Evolutionary conservation across 148 eudicot species (phyloP), one percentile per base, ranked within the genome.

Genomic region (Fagopyrum tataricum): DNA sequence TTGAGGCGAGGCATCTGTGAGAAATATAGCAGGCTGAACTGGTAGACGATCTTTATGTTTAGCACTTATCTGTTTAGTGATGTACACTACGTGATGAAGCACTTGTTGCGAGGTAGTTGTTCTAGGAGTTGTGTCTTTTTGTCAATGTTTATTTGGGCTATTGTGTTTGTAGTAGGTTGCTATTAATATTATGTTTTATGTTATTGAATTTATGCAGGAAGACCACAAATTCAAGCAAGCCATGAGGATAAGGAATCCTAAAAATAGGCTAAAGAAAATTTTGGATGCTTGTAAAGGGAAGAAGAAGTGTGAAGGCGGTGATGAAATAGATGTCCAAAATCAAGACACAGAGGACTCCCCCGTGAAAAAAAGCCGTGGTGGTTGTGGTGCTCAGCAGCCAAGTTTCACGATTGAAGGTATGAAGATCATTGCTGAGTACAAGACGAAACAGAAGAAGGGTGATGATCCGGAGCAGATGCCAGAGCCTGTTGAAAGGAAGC

Each of bases 231-330:
- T 92, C 70, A 96, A 90, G 80, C 90, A 85, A 77, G 99, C 99
- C 20, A 71, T 86, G 81, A 92, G 90, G 78, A 85, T 96, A 7
- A 85, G 86, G 80, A 96, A 92, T 66, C 97, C 99, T 0, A 96
- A 96, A 79, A 87, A 87, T 75, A 85, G 94, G 74, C 79, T 96
- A 14, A 96, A 81, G 81, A 90, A 82, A 82, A 92, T 96, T 15
- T 84, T 92, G 75, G 99, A 96, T 79, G 92, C 97, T 46, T 92
- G 85, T 78, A 96, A 96, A 82, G 88, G 91, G 77, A 96, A 96
- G 85, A 81, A 81, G 67, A 96, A 92, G 80, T 96, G 99, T 80
- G 99, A 95, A 72, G 99, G 97, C 4, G 99, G 97, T 67, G 99
- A 92, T 75, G 97, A 92, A 47, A 80, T 95, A 71, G 93, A 92